A percentile compares a stretch with the other conserved stretches of the same genome.
Evolutionary conservation across 2,329 filamentous ascomycete species (phyloP).

Genomic region (Epichloe elymi): DNA sequence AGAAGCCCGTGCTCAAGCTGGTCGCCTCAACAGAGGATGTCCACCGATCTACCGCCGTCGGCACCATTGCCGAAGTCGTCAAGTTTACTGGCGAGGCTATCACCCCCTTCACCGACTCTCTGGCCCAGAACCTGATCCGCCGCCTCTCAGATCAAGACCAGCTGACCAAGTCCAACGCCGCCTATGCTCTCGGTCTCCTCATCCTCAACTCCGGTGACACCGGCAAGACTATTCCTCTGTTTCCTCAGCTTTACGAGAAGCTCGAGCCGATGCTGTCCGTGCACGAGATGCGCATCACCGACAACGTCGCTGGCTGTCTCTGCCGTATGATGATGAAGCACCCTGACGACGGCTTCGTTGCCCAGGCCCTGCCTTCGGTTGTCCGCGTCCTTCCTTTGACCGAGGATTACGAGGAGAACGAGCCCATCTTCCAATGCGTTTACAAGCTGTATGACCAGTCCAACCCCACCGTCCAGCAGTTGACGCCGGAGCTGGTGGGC

Average conservation of each 20-base stretch:
- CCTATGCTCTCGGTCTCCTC: slow-evolving; percentile 79
- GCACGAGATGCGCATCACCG: slow-evolving; percentile 67
- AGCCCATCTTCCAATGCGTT: slow-evolving; percentile 83
- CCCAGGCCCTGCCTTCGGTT: slow-evolving; percentile 69
- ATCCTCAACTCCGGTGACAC: slow-evolving; percentile 67
- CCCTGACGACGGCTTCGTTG: slow-evolving; percentile 67
- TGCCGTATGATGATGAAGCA: slow-evolving; percentile 85
- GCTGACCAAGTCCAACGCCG: slow-evolving; percentile 89
- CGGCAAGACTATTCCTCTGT: slow-evolving; percentile 57
- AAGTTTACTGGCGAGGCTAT: slow-evolving; percentile 72
- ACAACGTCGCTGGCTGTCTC: slow-evolving; percentile 87
- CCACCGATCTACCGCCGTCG: slow-evolving; percentile 81
- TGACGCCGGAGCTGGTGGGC: slow-evolving; percentile 56
- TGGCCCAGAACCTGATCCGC: slow-evolving; percentile 73
- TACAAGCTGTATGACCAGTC: slow-evolving; percentile 66
- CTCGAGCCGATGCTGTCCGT: slow-evolving; percentile 74
- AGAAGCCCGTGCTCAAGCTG: slow-evolving; percentile 82
- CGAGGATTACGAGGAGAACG: slow-evolving; percentile 95
- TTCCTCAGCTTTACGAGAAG: slow-evolving; percentile 66
- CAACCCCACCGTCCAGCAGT: slow-evolving; percentile 54
- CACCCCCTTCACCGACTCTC: slow-evolving; percentile 62
- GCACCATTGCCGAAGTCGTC: slow-evolving; percentile 82
- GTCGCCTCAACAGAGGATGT: slow-evolving; percentile 73
- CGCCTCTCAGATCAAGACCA: slow-evolving; percentile 79
- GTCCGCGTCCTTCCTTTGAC: slow-evolving; percentile 71